A percentile compares a stretch with the other conserved stretches of the same genome.
Evolutionary conservation across 2,329 filamentous ascomycete species (phyloP).

Genomic region (Bertia moriformis): DNA sequence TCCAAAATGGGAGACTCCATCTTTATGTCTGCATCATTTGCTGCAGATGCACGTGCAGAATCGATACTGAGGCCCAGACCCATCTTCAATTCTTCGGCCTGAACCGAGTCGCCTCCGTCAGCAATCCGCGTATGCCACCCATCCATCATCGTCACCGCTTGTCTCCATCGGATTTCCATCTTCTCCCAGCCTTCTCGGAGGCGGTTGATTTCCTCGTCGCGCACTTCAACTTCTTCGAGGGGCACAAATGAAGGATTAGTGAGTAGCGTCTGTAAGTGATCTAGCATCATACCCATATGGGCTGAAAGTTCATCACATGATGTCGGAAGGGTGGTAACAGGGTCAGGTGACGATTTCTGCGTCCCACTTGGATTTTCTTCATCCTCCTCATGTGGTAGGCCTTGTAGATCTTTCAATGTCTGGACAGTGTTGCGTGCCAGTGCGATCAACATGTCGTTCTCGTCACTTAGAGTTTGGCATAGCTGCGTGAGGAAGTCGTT

Average conservation of each 20-base stretch:
- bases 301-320: constrained; percentile 50
- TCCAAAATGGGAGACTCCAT: neutral
- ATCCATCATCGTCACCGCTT: constrained; percentile 81
- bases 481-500: constrained; percentile 80
- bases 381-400: constrained; percentile 24
- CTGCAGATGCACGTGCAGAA: neutral
- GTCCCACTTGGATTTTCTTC: constrained; percentile 10
- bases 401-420: constrained; percentile 57
- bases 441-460: constrained; percentile 70
- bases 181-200: constrained; percentile 78
- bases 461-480: constrained; percentile 71
- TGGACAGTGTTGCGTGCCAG: constrained; percentile 59
- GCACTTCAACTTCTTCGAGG: constrained; percentile 81
- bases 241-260: constrained; percentile 95
- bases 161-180: constrained; percentile 82
- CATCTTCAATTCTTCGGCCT: constrained; percentile 44
- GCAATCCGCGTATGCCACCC: constrained; percentile 77
- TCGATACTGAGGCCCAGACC: constrained; percentile 37
- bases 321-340: constrained; percentile 16
- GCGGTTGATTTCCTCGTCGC: constrained; percentile 77
- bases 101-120: constrained; percentile 46
- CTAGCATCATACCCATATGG: constrained; percentile 65
- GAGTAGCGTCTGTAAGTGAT: constrained; percentile 68
- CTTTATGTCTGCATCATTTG: neutral
- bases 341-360: constrained; percentile 5